Percentiles rank a stretch among this genome's conserved stretches.
phyloP scores from a whole-genome alignment of 2,329 filamentous ascomycete genomes.

The Penicillium sclerotiorum region DNA sequence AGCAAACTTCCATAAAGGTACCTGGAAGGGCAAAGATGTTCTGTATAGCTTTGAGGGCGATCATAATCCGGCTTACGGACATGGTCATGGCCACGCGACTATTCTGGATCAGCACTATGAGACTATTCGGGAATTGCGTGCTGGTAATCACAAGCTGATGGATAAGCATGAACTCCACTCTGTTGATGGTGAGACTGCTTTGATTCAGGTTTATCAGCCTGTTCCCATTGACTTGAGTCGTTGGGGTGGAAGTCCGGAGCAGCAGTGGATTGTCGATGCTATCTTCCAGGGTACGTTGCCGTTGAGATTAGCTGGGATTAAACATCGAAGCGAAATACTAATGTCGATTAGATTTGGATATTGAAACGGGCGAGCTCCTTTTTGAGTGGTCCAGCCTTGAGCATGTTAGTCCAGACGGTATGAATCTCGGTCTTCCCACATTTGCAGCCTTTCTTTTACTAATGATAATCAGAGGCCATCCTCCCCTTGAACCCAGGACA shows the following conservation, averaged over 20 bases:
- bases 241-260: constrained; percentile 51
- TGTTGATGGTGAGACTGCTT: constrained; percentile 54
- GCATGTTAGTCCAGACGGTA: constrained; percentile 56
- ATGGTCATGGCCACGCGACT: constrained; percentile 58
- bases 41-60: constrained; percentile 59
- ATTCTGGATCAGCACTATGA: constrained; percentile 59
- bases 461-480: constrained; percentile 43
- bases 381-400: constrained; percentile 64
- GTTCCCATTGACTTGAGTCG: constrained; percentile 48
- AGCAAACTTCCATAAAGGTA: constrained; percentile 54
- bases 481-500: constrained; percentile 53
- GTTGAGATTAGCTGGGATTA: neutral
- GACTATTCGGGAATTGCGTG: constrained; percentile 56
- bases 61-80: constrained; percentile 55
- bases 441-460: neutral
- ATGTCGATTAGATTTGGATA: constrained; percentile 43
- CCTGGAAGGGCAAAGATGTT: constrained; percentile 56
- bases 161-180: constrained; percentile 61
- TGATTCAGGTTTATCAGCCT: constrained; percentile 59
- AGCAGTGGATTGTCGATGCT: constrained; percentile 60
- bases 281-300: constrained; percentile 53
- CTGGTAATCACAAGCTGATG: constrained; percentile 50
- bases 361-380: constrained; percentile 57
- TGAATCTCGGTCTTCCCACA: constrained; percentile 1
- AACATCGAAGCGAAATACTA: too few relatives aligned